Conservation (phyloP, 495 filamentous ascomycete genomes). For the Tuber umbilicatum region DNA sequence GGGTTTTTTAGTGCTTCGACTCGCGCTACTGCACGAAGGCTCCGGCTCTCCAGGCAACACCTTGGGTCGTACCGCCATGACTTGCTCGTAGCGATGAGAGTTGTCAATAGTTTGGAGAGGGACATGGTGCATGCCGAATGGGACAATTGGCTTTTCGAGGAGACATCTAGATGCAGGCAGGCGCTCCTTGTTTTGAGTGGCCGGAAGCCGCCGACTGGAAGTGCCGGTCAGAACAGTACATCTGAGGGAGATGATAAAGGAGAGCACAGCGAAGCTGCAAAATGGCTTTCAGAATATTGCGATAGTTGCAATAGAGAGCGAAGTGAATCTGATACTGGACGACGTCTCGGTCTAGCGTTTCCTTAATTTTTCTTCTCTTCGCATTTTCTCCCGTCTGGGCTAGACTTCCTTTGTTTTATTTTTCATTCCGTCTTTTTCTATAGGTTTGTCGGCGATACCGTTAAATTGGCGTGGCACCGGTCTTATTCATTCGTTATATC, state of each 20-base stretch:
- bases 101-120: conserved; percentile 80
- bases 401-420: conserved; percentile 6
- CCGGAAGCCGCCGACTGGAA: conserved; percentile 21
- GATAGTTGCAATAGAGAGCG: conserved; percentile 63
- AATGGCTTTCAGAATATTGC: conserved; percentile 53
- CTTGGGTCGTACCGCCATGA: conserved; percentile 86
- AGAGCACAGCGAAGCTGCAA: conserved; percentile 28
- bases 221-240: conserved; percentile 14
- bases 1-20: conserved; percentile 48
- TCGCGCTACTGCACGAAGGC: conserved; percentile 56
- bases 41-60: conserved; percentile 69
- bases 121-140: conserved; percentile 81
- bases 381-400: conserved; percentile 11
- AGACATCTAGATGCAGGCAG: conserved; percentile 61
- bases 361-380: conserved; percentile 14
- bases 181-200: conserved; percentile 50
- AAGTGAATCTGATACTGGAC: conserved; percentile 12
- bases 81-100: conserved; percentile 77
- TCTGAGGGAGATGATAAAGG: conserved; percentile 23
- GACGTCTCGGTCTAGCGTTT: conserved; percentile 14
- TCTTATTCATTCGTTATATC: not conserved
- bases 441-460: not conserved
- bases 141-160: conserved; percentile 78
- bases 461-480: not conserved
- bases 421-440: not conserved